Percentiles rank a stretch among this genome's conserved stretches.
Evolutionary conservation across 805 yeast genomes (phyloP).

Genomic region (Candida oleophila): DNA sequence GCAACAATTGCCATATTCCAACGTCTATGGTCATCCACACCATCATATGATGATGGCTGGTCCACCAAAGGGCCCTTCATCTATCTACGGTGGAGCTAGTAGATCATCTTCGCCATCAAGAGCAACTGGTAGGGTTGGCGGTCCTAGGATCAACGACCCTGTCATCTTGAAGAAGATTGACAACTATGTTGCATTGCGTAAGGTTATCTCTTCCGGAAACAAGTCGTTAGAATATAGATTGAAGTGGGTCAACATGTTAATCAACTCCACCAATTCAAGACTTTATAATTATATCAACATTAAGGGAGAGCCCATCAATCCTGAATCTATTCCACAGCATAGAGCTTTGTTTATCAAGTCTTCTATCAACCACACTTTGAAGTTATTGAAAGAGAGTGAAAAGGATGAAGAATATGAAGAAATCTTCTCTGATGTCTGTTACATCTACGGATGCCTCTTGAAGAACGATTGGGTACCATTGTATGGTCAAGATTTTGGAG

Average conservation of each 20-base stretch:
- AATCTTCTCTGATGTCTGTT: conserved; percentile 30
- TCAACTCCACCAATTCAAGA: conserved; percentile 36
- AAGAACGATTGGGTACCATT: conserved; percentile 30
- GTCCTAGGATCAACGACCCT: conserved; percentile 8
- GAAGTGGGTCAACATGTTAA: conserved; percentile 43
- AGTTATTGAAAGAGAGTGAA: conserved; percentile 34
- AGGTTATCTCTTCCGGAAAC: conserved; percentile 39
- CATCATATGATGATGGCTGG: conserved; percentile 2
- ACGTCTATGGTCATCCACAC: neutral
- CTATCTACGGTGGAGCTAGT: conserved; percentile 3
- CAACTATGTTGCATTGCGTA: conserved; percentile 32
- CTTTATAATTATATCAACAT: conserved; percentile 42
- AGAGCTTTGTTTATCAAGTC: conserved; percentile 39
- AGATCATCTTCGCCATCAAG: conserved; percentile 9
- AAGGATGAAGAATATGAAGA: conserved; percentile 15
- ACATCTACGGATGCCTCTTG: conserved; percentile 36
- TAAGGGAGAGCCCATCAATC: conserved; percentile 35
- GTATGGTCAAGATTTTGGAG: conserved; percentile 37
- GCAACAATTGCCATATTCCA: conserved; percentile 5
- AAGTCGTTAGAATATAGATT: conserved; percentile 40
- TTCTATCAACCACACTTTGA: conserved; percentile 34
- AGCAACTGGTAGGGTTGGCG: conserved; percentile 21
- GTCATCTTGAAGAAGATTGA: conserved; percentile 23
- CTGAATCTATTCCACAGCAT: conserved; percentile 29
- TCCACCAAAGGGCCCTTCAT: conserved; percentile 3